A percentile compares a stretch with the other conserved stretches of the same genome.
Evolutionary conservation across 495 filamentous ascomycete genomes (phyloP).

Genomic region (Hyaloscypha finlandica): DNA sequence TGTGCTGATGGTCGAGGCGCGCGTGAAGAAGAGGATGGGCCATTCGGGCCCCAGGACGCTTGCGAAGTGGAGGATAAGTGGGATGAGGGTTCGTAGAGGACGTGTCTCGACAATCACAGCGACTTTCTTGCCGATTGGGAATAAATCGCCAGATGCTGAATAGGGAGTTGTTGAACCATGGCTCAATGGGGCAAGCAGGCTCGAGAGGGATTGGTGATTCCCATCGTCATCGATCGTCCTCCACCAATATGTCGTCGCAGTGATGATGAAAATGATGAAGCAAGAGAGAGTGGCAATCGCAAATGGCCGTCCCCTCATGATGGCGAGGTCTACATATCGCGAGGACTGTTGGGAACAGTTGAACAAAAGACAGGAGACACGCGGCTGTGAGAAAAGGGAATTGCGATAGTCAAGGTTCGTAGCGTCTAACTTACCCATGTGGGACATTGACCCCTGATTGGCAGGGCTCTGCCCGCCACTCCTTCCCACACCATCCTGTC

Average conservation of each 20-base stretch:
- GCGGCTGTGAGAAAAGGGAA: background rate
- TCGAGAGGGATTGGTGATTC: background rate
- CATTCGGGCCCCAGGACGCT: background rate
- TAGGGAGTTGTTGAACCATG: background rate
- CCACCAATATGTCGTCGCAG: background rate
- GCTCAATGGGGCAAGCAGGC: background rate
- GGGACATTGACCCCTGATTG: too few species aligned
- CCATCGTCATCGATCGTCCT: background rate
- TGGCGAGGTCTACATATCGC: background rate
- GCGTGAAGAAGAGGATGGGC: conserved; percentile 1
- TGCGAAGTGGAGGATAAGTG: background rate
- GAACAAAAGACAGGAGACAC: background rate
- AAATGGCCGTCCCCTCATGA: background rate
- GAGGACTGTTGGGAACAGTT: background rate
- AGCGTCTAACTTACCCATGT: too few species aligned
- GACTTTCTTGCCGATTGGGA: background rate
- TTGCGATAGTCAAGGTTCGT: too few species aligned
- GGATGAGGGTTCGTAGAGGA: background rate
- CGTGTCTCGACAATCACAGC: background rate
- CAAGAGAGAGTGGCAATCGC: background rate
- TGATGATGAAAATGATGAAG: background rate
- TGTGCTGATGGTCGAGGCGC: background rate
- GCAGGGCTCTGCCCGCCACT: too few species aligned
- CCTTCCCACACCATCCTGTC: too few species aligned
- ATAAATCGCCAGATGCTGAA: background rate